These are phyloP conservation scores for Polyporus tsugae DNA, from an alignment of 1,284 basidiomycete genomes.

Conservation along the genomic window DNA sequence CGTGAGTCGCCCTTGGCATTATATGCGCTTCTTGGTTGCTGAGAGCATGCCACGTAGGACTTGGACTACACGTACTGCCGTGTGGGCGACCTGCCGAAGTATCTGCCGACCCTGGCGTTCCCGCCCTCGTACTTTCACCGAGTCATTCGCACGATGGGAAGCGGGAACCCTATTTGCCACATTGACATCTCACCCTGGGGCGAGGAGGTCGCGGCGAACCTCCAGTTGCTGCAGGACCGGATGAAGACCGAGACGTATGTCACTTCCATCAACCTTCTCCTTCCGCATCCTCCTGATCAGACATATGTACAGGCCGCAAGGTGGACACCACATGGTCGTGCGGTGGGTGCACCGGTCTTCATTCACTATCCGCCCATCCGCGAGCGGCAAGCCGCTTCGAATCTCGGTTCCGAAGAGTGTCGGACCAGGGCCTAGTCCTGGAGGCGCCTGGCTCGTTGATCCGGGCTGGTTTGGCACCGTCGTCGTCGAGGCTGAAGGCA, in stretches of 20 bases:
- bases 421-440: slow-evolving; percentile 40
- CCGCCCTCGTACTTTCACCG: slow-evolving; percentile 87
- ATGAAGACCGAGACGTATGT: slow-evolving; percentile 82
- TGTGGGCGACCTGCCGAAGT: slow-evolving; percentile 78
- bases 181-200: slow-evolving; percentile 80
- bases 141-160: slow-evolving; percentile 66
- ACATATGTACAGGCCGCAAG: slow-evolving; percentile 64
- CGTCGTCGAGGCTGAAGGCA: slow-evolving; percentile 83
- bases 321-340: slow-evolving; percentile 78
- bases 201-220: slow-evolving; percentile 72
- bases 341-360: slow-evolving; percentile 83
- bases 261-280: not conserved
- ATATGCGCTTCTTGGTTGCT: slow-evolving; percentile 11
- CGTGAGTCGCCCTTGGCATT: slow-evolving; percentile 53
- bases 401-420: slow-evolving; percentile 39
- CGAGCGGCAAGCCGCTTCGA: slow-evolving; percentile 37
- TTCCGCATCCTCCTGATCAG: not conserved
- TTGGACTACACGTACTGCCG: slow-evolving; percentile 81
- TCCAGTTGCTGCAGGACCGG: slow-evolving; percentile 80
- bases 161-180: slow-evolving; percentile 75
- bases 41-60: slow-evolving; percentile 56
- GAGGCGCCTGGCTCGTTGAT: slow-evolving; percentile 64
- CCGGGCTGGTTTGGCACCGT: slow-evolving; percentile 82
- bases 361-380: slow-evolving; percentile 64
- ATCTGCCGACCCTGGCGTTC: slow-evolving; percentile 78